A percentile compares a stretch with the other conserved stretches of the same genome.
phyloP scores from a whole-genome alignment of 2,329 filamentous ascomycete species.

The Aureobasidium sp. region DNA sequence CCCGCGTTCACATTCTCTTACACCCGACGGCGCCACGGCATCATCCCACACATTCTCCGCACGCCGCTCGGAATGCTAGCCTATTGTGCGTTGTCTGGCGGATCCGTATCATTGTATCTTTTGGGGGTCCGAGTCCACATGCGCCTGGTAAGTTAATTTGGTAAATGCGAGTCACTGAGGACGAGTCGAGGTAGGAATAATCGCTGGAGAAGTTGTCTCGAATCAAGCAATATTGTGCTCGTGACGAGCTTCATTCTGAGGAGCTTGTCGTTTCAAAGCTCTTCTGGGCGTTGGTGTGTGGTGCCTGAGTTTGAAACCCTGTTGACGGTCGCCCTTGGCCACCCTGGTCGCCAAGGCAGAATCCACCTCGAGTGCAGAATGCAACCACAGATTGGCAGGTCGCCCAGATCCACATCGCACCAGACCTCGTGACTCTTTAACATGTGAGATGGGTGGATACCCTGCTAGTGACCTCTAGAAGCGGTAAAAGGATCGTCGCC shows the following conservation, averaged over 20 bases:
- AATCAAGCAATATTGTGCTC: background rate
- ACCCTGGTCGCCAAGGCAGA: background rate
- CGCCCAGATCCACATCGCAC: background rate
- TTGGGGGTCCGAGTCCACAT: background rate
- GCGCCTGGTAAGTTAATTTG: background rate
- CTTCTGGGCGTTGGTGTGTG: background rate
- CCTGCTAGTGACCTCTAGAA: constrained; percentile 1
- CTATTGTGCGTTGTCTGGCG: background rate
- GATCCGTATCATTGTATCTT: background rate
- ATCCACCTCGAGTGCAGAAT: background rate
- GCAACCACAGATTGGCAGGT: constrained; percentile 5
- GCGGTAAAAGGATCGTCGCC: constrained; percentile 7
- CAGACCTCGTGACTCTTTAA: background rate
- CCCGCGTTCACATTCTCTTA: background rate
- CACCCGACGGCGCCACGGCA: background rate
- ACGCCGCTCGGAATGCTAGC: background rate
- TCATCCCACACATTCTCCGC: constrained; percentile 4
- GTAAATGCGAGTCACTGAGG: too few species aligned
- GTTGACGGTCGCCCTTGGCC: constrained; percentile 1
- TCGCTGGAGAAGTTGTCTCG: background rate
- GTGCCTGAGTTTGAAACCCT: background rate
- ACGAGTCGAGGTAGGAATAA: background rate
- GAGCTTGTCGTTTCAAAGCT: background rate
- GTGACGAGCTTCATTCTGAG: background rate
- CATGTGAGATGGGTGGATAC: constrained; percentile 4